phyloP scores from a whole-genome alignment of 306 rosid species.

The Phaseolus lunatus region DNA sequence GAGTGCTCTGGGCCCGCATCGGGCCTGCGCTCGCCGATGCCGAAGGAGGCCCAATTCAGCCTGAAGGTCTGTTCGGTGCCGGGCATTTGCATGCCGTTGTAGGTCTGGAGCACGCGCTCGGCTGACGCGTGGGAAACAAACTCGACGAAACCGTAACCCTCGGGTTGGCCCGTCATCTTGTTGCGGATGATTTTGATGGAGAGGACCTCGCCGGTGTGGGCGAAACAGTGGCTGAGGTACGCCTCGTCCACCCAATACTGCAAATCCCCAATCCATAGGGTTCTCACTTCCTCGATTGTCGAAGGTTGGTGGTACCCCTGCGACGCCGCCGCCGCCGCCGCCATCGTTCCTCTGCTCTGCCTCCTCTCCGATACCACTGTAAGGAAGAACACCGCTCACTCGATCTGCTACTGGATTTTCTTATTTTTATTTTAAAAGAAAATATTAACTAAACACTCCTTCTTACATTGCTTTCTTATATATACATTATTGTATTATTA shows the following conservation, averaged over 20 bases:
- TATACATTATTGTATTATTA: too few relatives aligned
- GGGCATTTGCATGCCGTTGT: slow-evolving; percentile 87
- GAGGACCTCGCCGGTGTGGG: slow-evolving; percentile 79
- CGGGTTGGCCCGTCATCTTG: slow-evolving; percentile 86
- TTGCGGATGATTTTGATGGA: slow-evolving; percentile 90
- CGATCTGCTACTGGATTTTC: not conserved
- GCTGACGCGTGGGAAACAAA: slow-evolving; percentile 88
- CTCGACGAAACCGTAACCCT: slow-evolving; percentile 94
- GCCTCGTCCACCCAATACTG: slow-evolving; percentile 92
- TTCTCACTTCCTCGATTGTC: slow-evolving; percentile 67
- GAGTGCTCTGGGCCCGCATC: slow-evolving; percentile 91
- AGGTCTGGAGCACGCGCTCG: slow-evolving; percentile 72
- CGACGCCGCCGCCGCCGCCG: slow-evolving; percentile 26
- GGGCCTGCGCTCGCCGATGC: slow-evolving; percentile 86
- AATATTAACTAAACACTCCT: too few relatives aligned
- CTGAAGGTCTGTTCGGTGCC: slow-evolving; percentile 86
- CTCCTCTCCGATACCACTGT: not conserved
- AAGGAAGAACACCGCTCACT: not conserved
- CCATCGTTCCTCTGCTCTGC: not conserved
- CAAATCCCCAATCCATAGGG: slow-evolving; percentile 94
- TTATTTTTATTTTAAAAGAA: too few relatives aligned
- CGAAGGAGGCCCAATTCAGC: slow-evolving; percentile 92
- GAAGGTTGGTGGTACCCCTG: slow-evolving; percentile 51
- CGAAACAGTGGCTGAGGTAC: slow-evolving; percentile 77
- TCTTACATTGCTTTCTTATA: too few relatives aligned